Conservation (phyloP, 352 stramenopile genomes). For the Phytophthora melonis region DNA sequence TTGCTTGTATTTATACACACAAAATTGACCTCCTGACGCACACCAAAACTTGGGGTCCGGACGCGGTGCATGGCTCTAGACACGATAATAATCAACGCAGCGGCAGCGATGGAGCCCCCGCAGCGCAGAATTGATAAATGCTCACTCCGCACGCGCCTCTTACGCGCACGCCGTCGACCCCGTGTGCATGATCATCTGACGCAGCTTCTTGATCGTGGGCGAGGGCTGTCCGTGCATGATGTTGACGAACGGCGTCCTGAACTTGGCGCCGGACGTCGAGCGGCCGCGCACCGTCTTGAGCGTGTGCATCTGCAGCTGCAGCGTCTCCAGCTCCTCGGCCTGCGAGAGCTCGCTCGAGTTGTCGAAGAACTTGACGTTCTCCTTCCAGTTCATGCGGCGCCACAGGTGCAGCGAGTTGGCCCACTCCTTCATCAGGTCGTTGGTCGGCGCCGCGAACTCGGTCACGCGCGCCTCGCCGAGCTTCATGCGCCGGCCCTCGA, state of each 20-base stretch:
- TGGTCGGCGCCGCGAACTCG: constrained; percentile 75
- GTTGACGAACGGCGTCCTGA: constrained; percentile 65
- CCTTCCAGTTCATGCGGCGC: constrained; percentile 90
- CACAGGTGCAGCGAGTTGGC: constrained; percentile 85
- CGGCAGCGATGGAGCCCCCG: constrained; percentile 10
- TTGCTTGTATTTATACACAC: constrained; percentile 47
- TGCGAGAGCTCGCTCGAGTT: constrained; percentile 59
- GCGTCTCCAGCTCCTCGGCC: constrained; percentile 61
- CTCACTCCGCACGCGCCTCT: constrained; percentile 2
- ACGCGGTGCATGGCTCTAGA: constrained; percentile 28
- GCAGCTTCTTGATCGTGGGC: constrained; percentile 76
- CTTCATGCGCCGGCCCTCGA: constrained; percentile 85
- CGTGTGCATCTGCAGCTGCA: constrained; percentile 68
- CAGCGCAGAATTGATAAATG: constrained; percentile 23
- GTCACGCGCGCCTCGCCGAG: constrained; percentile 67
- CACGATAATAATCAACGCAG: constrained; percentile 50
- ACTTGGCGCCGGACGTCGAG: constrained; percentile 44
- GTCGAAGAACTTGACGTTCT: constrained; percentile 90
- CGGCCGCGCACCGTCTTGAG: constrained; percentile 61
- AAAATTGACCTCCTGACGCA: constrained; percentile 37
- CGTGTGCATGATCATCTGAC: constrained; percentile 63
- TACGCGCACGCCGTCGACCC: constrained; percentile 47
- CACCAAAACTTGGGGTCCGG: constrained; percentile 26
- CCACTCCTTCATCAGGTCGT: constrained; percentile 90
- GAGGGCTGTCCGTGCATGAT: constrained; percentile 70